Evolutionary conservation across 2,329 filamentous ascomycete species (phyloP), one percentile per base, ranked within the genome.

Genomic region (Rhynchosporium agropyri): DNA sequence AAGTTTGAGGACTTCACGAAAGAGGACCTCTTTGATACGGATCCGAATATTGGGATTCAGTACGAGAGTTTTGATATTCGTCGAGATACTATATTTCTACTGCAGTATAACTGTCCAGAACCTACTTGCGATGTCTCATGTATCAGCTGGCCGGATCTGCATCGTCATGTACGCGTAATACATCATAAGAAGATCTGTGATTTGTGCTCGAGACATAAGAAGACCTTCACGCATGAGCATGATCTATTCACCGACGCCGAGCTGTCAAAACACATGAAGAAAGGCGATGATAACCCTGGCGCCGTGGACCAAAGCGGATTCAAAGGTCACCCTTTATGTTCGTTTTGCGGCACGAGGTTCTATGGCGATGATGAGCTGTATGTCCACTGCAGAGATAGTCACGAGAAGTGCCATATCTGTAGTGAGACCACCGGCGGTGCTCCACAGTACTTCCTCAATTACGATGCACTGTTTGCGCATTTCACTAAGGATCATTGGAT

Each of bases 161-260:
- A 92, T 75, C 82, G 87, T 48, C 90, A 99, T 80, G 94, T 97
- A 62, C 90, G 89, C 73, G 85, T 81, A 58, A 84, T 84, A 63
- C 95, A 99, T 79, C 83, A 88, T 67, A 96, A 94, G 78, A 88
- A 90, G 74, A 93, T 96, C 89, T 96, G 90, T 76, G 92, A 97
- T 76, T 81, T 97, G 10, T 97, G 93, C 77, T 90, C 93, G 6
- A 83, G 92, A 64, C 93, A 97, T 80, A 99, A 99, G 78, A 97
- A 97, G 74, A 92, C 97, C 40, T 99, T 99, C 71, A 97, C 95
- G 0, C 95, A 99, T 77, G 95, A 99, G 77, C 95, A 99, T 74
- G 91, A 96, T 67, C 83, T 99, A 1, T 98, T 97, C 75, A 89
- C 90, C 0, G 84, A 87, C 65, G 84, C 88, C 67, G 91, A 94